Evolutionary conservation across 1,139 yeast species (phyloP), one percentile per base, ranked within the genome.

Genomic region (Trichomonascaceae sp.): DNA sequence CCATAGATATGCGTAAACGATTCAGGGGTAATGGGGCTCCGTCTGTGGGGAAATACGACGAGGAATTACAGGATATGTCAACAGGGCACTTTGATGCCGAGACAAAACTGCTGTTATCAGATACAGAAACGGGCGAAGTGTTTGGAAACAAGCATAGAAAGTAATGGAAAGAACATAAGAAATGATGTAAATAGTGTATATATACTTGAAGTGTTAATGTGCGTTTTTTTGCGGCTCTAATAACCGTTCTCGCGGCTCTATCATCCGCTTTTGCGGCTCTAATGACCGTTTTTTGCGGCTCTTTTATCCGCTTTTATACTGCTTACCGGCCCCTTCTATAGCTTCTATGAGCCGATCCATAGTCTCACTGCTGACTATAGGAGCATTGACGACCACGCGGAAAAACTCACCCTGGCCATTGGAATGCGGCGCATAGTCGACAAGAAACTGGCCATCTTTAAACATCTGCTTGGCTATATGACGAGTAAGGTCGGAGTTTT

Each of bases 1-100:
- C 57, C 45, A 54, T 55, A 2, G 96, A 90, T 65, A 89, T 89
- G 95, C 74, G 93, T 5, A 91, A 90, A 69, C 79, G 99, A 61
- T 87, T 93, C 75, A 79, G 88, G 66, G 99, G 99, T 8, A 93
- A 93, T 66, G 99, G 95, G 0, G 91, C 98, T 0, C 71, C 88
- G 50, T 88, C 96, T 9, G 87, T 96, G 1, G 99, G 99, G 0
- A 86, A 84, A 66, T 91, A 85, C 70, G 96, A 91, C 64, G 93
- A 87, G 56, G 88, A 88, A 52, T 86, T 85, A 61, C 88, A 84
- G 44, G 85, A 86, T 58, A 74, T 93, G 57, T 84, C 91, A 0
- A 70, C 75, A 3, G 99, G 98, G 0, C 78, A 90, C 56, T 90
- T 87, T 66, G 84, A 90, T 66, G 82, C 97, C 0, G 75, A 76